Base-by-base conservation (phyloP, 1,139 yeast genomes). In the Pichiaceae sp. region DNA sequence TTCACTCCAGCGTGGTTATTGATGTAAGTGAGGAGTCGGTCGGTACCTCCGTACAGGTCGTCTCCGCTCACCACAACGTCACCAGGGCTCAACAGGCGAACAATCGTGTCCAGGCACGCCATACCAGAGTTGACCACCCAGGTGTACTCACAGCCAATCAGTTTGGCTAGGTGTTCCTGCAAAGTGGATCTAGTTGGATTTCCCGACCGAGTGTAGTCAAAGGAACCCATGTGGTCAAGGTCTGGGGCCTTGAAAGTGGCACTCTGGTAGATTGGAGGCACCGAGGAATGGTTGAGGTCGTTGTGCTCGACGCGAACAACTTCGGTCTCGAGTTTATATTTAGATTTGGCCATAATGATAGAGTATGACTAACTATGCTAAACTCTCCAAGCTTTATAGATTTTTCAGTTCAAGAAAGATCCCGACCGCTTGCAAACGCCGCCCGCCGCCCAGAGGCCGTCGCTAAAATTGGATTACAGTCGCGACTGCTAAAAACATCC, bases 191-290 rank as follows among this genome's bases (percentile, higher is more conserved):
- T 70, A 2, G 96, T 85, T 23, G 96, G 96, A 59, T 87, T 87
- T 3, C 96, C 96, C n/a, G 93, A 80, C 52, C 96, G 69, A 1
- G 96, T 85, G 59, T 87, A 87, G 59, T 87, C 96, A 57, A 82
- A 87, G 52, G 78, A 82, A 4, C 93, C 91, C 82, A 82, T 77
- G 49, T 80, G 78, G 31, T 75, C 62, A 44, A 84, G 65, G 5
- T 86, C 78, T 32, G 72, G 75, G 58, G 85, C 93, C 59, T 86
- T 87, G 64, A 89, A 89, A 9, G 97, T 89, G 14, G 97, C 95
- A 2, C 94, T 76, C 58, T 85, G 95, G 61, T 89, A 89, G 38
- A 89, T 69, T 7, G 97, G 96, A 15, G 94, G 84, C 23, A 82
- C 81, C 3, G 94, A 81, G 1, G 96, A 78, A 49, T 81, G 76